Evolutionary conservation across 371 early-diverging fungal genomes (phyloP), one percentile per base, ranked within the genome.

Genomic region (Syncephalis plumigaleata): DNA sequence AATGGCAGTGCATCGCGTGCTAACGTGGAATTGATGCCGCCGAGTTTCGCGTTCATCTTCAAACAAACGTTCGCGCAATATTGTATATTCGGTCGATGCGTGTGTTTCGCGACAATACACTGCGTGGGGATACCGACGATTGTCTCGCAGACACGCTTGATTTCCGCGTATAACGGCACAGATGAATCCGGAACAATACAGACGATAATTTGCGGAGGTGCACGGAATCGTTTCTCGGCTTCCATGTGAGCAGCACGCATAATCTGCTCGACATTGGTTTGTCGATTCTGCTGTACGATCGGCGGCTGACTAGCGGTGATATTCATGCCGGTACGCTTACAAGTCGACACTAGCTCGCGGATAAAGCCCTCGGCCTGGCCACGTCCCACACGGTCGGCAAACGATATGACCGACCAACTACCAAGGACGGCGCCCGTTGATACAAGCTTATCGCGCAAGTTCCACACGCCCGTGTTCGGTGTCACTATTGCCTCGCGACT

Each of bases 101-200:
- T 55, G 59, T 97, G 83, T 63, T 76, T 83, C 2, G 68, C 65
- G 49, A 84, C 79, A 43, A 97, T 65, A 62, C 98, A 97, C 65
- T 97, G 97, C 1, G 96, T 87, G 0, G 84, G 75, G 25, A 92
- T 66, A 31, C 93, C 90, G 47, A 88, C 67, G 17, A 84, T 74
- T 1, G 91, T 91, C 61, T 98, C 97, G 24, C 85, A 75, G 23
- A 87, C 75, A 24, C 91, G 74, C 72, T 98, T 98, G 55, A 97
- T 84, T 52, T 89, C 87, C 46, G 87, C 85, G 63, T 98, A 98
- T 3, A 91, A 59, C 2, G 73, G 77, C 13, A 76, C 70, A 54
- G 84, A 84, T 42, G 86, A 89, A 68, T 82, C 83, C 43, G 87
- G 86, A 43, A 95, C 59, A 47, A 95, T 72, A 60, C 88, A 85